phyloP scores from a whole-genome alignment of 2,329 filamentous ascomycete genomes.

The Fragosphaeria purpurea region DNA sequence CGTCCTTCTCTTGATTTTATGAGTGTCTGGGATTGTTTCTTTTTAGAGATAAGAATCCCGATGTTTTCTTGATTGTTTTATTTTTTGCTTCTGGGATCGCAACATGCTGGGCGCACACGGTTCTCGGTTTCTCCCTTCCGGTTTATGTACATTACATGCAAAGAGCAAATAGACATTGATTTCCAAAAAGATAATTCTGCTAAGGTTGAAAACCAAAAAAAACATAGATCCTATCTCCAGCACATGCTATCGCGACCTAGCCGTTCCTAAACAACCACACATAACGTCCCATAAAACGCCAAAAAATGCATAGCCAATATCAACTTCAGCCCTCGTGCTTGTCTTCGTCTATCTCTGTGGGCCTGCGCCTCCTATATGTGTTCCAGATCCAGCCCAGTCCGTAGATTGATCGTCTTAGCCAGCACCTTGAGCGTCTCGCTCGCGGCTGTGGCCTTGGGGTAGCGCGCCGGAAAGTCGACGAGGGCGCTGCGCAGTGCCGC shows the following conservation, averaged over 20 bases:
- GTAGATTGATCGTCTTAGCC: constrained; percentile 39
- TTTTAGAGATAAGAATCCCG: neutral
- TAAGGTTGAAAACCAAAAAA: neutral
- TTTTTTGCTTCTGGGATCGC: neutral
- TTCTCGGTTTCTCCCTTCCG: neutral
- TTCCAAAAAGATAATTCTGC: no score
- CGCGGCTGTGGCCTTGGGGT: constrained; percentile 35
- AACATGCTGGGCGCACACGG: no score
- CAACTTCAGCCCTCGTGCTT: no score
- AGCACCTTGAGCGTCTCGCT: constrained; percentile 43
- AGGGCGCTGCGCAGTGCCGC: constrained; percentile 60
- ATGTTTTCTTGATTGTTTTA: neutral
- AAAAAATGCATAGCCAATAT: neutral
- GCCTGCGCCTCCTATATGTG: neutral
- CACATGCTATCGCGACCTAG: no score
- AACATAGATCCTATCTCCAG: neutral
- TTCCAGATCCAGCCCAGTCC: constrained; percentile 37
- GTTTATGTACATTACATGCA: neutral
- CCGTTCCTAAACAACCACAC: no score
- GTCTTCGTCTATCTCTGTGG: no score
- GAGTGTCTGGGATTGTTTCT: constrained; percentile 12
- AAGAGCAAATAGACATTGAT: no score
- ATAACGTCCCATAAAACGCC: neutral
- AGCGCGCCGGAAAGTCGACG: constrained; percentile 59
- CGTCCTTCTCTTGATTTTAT: constrained; percentile 61